A percentile compares a stretch with the other conserved stretches of the same genome.
Evolutionary conservation across 768 basidiomycete genomes (phyloP).

Genomic region (Tephrocybe sp.): DNA sequence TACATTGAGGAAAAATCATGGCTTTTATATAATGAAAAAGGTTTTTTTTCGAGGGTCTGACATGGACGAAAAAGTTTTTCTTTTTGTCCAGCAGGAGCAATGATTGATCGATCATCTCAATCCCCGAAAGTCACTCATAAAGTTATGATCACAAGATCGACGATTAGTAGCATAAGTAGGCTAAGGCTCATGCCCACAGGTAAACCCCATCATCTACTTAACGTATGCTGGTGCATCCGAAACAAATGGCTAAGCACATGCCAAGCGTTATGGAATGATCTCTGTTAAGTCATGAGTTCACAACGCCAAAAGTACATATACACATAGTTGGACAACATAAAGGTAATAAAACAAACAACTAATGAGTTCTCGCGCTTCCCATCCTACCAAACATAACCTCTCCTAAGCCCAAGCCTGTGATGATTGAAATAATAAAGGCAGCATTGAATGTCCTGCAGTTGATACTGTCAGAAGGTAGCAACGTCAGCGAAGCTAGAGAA

Average conservation of each 20-base stretch:
- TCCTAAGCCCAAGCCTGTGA: constrained; percentile 70
- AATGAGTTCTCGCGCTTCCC: constrained; percentile 21
- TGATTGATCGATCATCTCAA: background rate
- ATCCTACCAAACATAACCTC: constrained; percentile 70
- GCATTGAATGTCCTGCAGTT: constrained; percentile 78
- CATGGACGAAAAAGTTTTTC: constrained; percentile 24
- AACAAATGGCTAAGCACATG: too few species aligned
- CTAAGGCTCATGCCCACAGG: too few species aligned
- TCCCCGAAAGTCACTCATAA: background rate
- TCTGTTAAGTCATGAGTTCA: too few species aligned
- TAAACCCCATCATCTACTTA: too few species aligned
- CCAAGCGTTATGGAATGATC: too few species aligned
- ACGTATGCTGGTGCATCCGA: too few species aligned
- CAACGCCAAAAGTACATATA: background rate
- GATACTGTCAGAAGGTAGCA: background rate
- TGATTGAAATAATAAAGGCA: constrained; percentile 69
- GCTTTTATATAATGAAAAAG: background rate
- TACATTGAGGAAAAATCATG: background rate
- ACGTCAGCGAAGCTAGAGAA: constrained; percentile 2
- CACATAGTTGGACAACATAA: background rate
- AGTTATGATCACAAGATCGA: too few species aligned
- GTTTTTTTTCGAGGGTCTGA: background rate
- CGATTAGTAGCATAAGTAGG: too few species aligned
- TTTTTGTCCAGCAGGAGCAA: background rate
- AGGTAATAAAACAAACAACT: background rate